Percentiles rank a stretch among this genome's conserved stretches.
phyloP scores from a whole-genome alignment of 495 filamentous ascomycete genomes.

The Neurospora sp. region DNA sequence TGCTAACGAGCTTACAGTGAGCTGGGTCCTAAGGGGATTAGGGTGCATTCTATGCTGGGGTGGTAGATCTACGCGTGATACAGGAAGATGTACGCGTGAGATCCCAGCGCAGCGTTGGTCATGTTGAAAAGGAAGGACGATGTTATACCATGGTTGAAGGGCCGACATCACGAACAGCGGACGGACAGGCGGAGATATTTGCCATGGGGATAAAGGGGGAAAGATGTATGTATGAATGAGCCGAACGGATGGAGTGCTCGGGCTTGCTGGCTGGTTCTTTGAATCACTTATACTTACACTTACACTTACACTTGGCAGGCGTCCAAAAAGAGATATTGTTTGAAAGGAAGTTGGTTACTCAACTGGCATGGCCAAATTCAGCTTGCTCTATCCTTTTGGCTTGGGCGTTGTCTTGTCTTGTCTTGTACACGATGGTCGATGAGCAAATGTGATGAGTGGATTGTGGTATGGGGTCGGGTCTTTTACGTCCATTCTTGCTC shows the following conservation, averaged over 20 bases:
- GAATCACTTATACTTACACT: not conserved
- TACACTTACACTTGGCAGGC: not conserved
- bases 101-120: not conserved
- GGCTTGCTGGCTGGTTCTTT: not conserved
- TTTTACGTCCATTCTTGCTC: too few relatives aligned
- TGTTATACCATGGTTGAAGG: not conserved
- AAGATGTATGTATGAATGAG: not conserved
- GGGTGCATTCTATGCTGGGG: conserved; percentile 32
- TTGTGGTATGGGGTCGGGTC: too few relatives aligned
- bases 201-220: not conserved
- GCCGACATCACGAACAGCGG: not conserved
- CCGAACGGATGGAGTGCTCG: not conserved
- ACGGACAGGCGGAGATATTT: not conserved
- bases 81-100: not conserved
- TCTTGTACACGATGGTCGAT: too few relatives aligned
- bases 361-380: too few relatives aligned
- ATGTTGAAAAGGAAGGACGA: not conserved
- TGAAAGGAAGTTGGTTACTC: too few relatives aligned
- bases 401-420: too few relatives aligned
- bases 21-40: conserved; percentile 32
- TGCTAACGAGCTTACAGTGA: conserved; percentile 18
- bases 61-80: not conserved
- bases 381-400: too few relatives aligned
- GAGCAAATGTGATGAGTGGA: too few relatives aligned
- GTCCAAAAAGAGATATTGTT: not conserved